Evolutionary conservation across 805 yeast genomes (phyloP).

Genomic region (Candida xyloterini): DNA sequence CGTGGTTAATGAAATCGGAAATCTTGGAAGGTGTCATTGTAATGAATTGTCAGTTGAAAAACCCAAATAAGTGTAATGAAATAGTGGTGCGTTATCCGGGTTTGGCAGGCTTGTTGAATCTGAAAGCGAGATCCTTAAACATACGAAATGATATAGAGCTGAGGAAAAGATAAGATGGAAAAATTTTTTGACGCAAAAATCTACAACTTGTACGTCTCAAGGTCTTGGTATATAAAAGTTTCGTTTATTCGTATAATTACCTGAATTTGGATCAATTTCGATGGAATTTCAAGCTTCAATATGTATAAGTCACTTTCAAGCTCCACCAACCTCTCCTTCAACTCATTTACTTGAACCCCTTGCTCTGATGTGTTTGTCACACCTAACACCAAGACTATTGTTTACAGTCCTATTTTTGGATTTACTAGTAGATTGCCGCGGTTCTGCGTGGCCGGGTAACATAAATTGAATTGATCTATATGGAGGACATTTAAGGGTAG

Average conservation of each 20-base stretch:
- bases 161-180: constrained; percentile 4
- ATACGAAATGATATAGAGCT: constrained; percentile 12
- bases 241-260: too few relatives aligned
- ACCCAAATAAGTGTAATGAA: constrained; percentile 21
- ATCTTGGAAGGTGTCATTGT: constrained; percentile 6
- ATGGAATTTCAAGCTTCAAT: too few relatives aligned
- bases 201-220: too few relatives aligned
- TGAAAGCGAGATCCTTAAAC: constrained; percentile 32
- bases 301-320: too few relatives aligned
- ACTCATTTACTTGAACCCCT: neutral
- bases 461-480: neutral
- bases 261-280: too few relatives aligned
- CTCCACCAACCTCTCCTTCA: too few relatives aligned
- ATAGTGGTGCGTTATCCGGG: constrained; percentile 29
- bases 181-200: constrained; percentile 4
- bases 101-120: constrained; percentile 33
- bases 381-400: constrained; percentile 8
- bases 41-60: constrained; percentile 1
- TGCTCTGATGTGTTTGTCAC: constrained; percentile 1
- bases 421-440: constrained; percentile 13
- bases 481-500: too few relatives aligned
- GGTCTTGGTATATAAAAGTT: too few relatives aligned
- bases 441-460: constrained; percentile 10
- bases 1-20: constrained; percentile 62
- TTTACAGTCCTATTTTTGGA: constrained; percentile 4